Conservation (phyloP, 2,329 filamentous ascomycete genomes). For the Uncinocarpus reesii region DNA sequence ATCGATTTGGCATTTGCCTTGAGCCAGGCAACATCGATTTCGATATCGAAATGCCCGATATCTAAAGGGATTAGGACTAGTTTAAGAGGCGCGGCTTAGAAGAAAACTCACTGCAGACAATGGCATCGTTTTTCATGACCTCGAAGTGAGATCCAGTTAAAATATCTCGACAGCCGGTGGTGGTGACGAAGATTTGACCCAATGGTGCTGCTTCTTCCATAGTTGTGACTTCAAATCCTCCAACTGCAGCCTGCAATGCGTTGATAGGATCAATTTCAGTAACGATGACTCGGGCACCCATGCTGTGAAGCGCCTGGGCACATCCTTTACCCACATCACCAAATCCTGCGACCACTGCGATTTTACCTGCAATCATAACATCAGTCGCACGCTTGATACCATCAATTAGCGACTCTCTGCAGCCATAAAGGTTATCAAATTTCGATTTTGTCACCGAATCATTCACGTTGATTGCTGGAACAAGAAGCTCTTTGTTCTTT, state of each 20-base stretch:
- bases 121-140: slow-evolving; percentile 91
- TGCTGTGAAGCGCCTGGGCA: slow-evolving; percentile 86
- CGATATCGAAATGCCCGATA: slow-evolving; percentile 99
- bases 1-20: slow-evolving; percentile 91
- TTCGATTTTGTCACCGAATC: slow-evolving; percentile 99
- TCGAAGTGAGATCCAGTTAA: slow-evolving; percentile 86
- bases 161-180: slow-evolving; percentile 98
- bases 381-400: slow-evolving; percentile 99
- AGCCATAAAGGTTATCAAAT: slow-evolving; percentile 99
- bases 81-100: not conserved
- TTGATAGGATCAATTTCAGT: slow-evolving; percentile 99
- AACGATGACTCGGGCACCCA: slow-evolving; percentile 93
- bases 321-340: slow-evolving; percentile 99
- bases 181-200: slow-evolving; percentile 98
- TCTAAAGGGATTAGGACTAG: slow-evolving; percentile 39
- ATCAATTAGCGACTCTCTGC: slow-evolving; percentile 96
- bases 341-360: slow-evolving; percentile 93
- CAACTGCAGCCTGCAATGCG: slow-evolving; percentile 95
- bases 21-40: slow-evolving; percentile 99
- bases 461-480: slow-evolving; percentile 98
- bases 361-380: slow-evolving; percentile 99
- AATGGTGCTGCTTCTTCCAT: slow-evolving; percentile 89
- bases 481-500: slow-evolving; percentile 78
- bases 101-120: slow-evolving; percentile 73
- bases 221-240: slow-evolving; percentile 90